Conservation (phyloP, 2,329 filamentous ascomycete species). For the Akanthomyces dipterigenus region DNA sequence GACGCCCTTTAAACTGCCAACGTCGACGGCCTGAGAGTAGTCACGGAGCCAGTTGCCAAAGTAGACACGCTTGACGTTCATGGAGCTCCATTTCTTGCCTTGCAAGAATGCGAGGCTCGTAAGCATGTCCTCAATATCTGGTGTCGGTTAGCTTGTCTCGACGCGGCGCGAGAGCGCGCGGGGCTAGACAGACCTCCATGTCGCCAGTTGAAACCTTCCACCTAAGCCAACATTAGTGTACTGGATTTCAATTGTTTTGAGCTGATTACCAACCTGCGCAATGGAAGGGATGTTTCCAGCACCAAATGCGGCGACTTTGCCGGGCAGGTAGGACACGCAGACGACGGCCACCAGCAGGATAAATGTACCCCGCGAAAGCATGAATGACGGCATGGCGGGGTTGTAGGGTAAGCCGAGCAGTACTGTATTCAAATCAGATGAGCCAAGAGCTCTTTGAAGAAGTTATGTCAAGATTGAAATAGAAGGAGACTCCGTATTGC, state of each 20-base stretch:
- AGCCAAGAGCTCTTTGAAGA: neutral
- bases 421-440: neutral
- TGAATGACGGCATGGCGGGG: constrained; percentile 39
- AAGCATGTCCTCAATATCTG: constrained; percentile 75
- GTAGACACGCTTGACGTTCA: constrained; percentile 71
- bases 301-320: constrained; percentile 55
- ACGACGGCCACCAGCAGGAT: constrained; percentile 45
- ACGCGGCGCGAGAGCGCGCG: neutral
- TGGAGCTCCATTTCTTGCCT: constrained; percentile 78
- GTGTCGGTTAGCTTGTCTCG: neutral
- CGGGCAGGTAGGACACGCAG: constrained; percentile 50
- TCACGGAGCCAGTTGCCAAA: constrained; percentile 85
- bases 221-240: constrained; percentile 32
- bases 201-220: constrained; percentile 63
- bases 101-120: constrained; percentile 69
- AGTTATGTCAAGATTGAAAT: neutral
- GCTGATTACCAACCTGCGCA: constrained; percentile 29
- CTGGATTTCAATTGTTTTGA: neutral
- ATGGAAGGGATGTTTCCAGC: constrained; percentile 67
- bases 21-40: constrained; percentile 78
- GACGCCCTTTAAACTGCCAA: constrained; percentile 71
- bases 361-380: constrained; percentile 40
- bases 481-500: neutral
- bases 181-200: constrained; percentile 48
- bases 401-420: neutral